Percentiles rank a stretch among this genome's conserved stretches.
Conservation (phyloP, 225 moss, liverwort and hornwort species). For the Bryoerythrophyllum caledonicum region DNA sequence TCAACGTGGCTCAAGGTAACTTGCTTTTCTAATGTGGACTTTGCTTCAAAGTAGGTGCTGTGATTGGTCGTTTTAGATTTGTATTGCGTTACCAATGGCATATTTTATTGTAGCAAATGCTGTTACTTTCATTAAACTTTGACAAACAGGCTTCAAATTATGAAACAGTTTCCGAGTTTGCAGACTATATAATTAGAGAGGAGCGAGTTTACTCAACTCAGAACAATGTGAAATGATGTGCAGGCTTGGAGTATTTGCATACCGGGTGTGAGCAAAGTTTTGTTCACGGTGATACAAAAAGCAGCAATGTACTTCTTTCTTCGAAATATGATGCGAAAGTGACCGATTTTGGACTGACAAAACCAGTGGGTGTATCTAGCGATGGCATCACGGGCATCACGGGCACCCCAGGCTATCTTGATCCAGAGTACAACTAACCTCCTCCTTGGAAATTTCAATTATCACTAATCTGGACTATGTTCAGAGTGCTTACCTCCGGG, state of each 20-base stretch:
- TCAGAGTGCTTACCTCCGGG: not conserved
- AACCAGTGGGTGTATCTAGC: slow-evolving; percentile 3
- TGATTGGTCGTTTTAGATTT: not conserved
- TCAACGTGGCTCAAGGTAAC: slow-evolving; percentile 61
- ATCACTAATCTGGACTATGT: not conserved
- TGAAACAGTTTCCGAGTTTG: not conserved
- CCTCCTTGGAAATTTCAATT: not conserved
- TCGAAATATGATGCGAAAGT: slow-evolving; percentile 37
- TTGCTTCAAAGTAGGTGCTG: not conserved
- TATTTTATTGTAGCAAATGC: not conserved
- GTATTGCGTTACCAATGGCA: not conserved
- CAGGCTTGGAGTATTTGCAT: slow-evolving; percentile 66
- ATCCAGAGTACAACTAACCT: slow-evolving; percentile 49
- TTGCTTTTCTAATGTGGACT: not conserved
- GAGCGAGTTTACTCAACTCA: not conserved
- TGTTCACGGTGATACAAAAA: slow-evolving; percentile 59
- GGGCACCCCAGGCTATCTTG: slow-evolving; percentile 62
- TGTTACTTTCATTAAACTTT: too few species aligned
- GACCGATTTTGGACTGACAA: slow-evolving; percentile 60
- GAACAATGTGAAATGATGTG: not conserved
- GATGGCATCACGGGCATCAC: not conserved
- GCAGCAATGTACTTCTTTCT: slow-evolving; percentile 54
- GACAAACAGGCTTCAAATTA: not conserved
- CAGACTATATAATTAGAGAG: not conserved
- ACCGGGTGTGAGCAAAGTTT: slow-evolving; percentile 27